These are phyloP conservation scores for Laguncularia racemosa DNA, from an alignment of 345 rosid species.

Conservation along the genomic window DNA sequence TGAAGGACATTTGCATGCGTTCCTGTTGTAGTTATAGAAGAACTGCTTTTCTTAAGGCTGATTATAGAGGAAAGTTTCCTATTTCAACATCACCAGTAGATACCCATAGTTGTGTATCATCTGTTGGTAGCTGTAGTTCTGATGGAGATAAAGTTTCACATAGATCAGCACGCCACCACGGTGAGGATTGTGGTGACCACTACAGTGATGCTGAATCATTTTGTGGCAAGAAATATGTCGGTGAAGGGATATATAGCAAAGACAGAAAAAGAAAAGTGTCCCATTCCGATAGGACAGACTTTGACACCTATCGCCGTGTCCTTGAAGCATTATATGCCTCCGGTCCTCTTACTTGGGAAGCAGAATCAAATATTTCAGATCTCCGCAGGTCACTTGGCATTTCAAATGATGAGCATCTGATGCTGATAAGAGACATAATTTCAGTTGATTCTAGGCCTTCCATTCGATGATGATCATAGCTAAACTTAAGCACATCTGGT, in stretches of 20 bases:
- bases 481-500: background rate
- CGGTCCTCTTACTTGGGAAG: slow-evolving; percentile 34
- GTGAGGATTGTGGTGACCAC: background rate
- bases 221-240: slow-evolving; percentile 3
- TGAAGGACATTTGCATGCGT: slow-evolving; percentile 14
- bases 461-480: slow-evolving; percentile 10
- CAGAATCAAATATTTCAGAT: slow-evolving; percentile 22
- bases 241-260: background rate
- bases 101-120: slow-evolving; percentile 21
- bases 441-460: slow-evolving; percentile 15
- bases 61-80: slow-evolving; percentile 2
- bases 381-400: slow-evolving; percentile 19
- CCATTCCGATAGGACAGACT: background rate
- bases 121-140: slow-evolving; percentile 34
- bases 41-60: slow-evolving; percentile 9
- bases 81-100: slow-evolving; percentile 8
- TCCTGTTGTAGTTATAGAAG: slow-evolving; percentile 14
- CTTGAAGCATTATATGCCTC: slow-evolving; percentile 15
- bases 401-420: slow-evolving; percentile 32
- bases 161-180: background rate
- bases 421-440: slow-evolving; percentile 20
- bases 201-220: slow-evolving; percentile 13
- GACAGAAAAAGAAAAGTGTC: slow-evolving; percentile 2
- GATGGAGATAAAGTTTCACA: slow-evolving; percentile 1
- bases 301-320: slow-evolving; percentile 13